Evolutionary conservation across 1,139 yeast species (phyloP), one percentile per base, ranked within the genome.

Genomic region (Nakaseomyces glabratus): DNA sequence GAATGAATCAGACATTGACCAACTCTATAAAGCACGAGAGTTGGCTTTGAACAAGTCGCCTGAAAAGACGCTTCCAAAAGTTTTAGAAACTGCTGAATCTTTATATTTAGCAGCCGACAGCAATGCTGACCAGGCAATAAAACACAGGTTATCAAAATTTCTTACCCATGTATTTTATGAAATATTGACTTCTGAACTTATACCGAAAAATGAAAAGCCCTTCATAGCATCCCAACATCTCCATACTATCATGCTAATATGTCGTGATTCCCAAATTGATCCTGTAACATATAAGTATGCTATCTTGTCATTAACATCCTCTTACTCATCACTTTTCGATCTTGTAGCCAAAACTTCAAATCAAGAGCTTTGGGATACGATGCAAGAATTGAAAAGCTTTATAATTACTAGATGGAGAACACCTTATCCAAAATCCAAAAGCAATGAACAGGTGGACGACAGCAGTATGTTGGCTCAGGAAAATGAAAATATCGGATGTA

Each of bases 401-500:
- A 54, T 63, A 4, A 36, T 62, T 6, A 35, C 47, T 3, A 52
- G 54, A 28, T 60, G 65, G 61, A 51, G 49, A 19, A 46, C 58
- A 1, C 36, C 56, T 7, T 58, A 47, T 33, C 62, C 65, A 5
- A 38, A 52, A 58, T 33, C 6, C 33, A 20, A 13, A 17, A 19
- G 16, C 24, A 25, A 17, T 19, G 65, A 17, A 6, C 18, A n/a
- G 15, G 21, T 62, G 41, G 68, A 67, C 44, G 70, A 69, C 8
- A 62, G 70, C 41, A 51, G 54, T 21, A 62, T 61, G 26, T 78
- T 47, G 10, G 38, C 39, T 24, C 76, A 73, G 47, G 55, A 58
- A 21, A 45, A 60, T 24, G 65, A 76, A 50, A 69, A 76, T 32
- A 54, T 75, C 26, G 73, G 71, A 13, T 63, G 76, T 31, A 76